Base-by-base conservation (phyloP, 176 grass and related monocot genomes). In the Tillandsia fasciculata region DNA sequence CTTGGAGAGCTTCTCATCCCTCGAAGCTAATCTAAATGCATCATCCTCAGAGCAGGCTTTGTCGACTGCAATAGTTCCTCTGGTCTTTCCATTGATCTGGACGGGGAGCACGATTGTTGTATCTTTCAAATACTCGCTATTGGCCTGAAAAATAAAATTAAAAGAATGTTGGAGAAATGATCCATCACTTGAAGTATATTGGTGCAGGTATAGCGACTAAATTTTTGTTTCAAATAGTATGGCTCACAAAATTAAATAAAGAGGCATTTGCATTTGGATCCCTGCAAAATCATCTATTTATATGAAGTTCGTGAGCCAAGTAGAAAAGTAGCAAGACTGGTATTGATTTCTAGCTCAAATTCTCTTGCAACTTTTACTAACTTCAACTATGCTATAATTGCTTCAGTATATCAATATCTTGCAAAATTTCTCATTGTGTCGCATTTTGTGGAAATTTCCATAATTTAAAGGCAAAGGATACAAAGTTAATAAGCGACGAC, bases 81-180 rank as follows among this genome's bases (percentile, higher is more conserved):
- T 88, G 3, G 93, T 97, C 80, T 90, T 92, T 49, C 93, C 93
- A 52, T 97, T 92, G 72, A 97, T 92, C 70, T 97, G 93, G 9
- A 97, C 83, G 2, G 93, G 93, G n/a, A 97, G 83, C 24, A 90
- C 79, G 22, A 97, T 14, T 68, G 49, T 89, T 52, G 93, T 83
- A 59, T 97, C 93, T 54, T 87, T 91, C 77, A 90, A 90, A 75
- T 92, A 97, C 79, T 97, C 89, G 49, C 54, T 79, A 67, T 85
- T 85, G 64, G 86, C 92, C 92, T 96, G 78, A 51, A 78, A 15
- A 67, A 68, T 64, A 74, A 64, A 65, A 12, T 77, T 65, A 77
- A 2, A n/a, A 52, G 3, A 65, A 66, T 12, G 74, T 29, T 76
- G 67, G 20, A 54, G n/a, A 6, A 59, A 59, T 17, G 13, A 59